These are phyloP conservation scores for Gossypium mustelinum DNA, from an alignment of 345 rosid species.

Conservation along the genomic window DNA sequence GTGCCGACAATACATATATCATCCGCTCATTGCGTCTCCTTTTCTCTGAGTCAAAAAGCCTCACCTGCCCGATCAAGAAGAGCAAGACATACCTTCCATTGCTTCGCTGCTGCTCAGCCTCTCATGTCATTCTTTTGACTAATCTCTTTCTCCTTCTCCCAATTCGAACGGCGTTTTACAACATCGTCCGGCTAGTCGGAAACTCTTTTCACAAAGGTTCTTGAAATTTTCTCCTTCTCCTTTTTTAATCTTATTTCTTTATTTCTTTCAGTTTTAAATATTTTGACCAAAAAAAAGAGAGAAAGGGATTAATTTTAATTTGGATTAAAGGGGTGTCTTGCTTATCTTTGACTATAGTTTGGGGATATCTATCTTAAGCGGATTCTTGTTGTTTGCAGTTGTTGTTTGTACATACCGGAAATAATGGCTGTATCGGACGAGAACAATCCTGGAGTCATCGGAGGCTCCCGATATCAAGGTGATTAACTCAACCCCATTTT, in stretches of 20 bases:
- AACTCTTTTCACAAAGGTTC: neutral
- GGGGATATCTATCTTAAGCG: neutral
- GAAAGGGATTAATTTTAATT: neutral
- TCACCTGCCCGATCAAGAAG: neutral
- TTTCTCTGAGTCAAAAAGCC: neutral
- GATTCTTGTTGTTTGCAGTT: slow-evolving; percentile 20
- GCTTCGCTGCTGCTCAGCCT: neutral
- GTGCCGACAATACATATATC: slow-evolving; percentile 7
- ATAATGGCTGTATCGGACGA: slow-evolving; percentile 69
- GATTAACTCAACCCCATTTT: neutral
- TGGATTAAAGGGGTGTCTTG: slow-evolving; percentile 11
- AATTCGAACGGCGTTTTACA: neutral
- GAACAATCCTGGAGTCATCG: slow-evolving; percentile 26
- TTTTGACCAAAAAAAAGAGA: neutral
- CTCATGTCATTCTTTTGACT: neutral
- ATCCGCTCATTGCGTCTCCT: neutral
- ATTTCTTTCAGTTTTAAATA: slow-evolving; percentile 12
- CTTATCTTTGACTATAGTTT: neutral
- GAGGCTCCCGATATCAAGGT: slow-evolving; percentile 53
- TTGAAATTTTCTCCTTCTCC: neutral
- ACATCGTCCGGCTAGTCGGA: neutral
- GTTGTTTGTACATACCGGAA: slow-evolving; percentile 21
- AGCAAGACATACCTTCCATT: neutral
- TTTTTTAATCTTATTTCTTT: slow-evolving; percentile 24
- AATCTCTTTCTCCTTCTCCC: slow-evolving; percentile 34